These are phyloP conservation scores for Phascolomyces articulosus DNA, from an alignment of 371 early-diverging fungal genomes.

Conservation along the genomic window DNA sequence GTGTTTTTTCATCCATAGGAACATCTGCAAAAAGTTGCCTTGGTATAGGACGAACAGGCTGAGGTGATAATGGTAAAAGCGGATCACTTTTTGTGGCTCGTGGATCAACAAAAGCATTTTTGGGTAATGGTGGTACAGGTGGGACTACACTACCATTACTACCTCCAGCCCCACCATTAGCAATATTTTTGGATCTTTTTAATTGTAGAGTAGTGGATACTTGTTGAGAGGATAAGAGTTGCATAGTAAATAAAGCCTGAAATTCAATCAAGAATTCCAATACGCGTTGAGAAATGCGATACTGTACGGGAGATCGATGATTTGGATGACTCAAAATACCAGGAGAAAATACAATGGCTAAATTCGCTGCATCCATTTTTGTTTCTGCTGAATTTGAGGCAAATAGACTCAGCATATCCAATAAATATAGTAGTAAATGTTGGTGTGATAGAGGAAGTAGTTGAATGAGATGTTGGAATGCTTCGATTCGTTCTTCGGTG, in stretches of 20 bases:
- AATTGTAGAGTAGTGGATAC: neutral
- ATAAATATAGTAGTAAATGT: constrained; percentile 61
- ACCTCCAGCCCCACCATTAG: neutral
- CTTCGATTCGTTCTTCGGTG: constrained; percentile 29
- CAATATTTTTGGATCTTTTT: neutral
- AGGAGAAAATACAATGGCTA: constrained; percentile 66
- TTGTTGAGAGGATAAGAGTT: neutral
- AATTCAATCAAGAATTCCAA: constrained; percentile 59
- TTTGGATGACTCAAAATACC: constrained; percentile 60
- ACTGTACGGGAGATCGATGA: constrained; percentile 58
- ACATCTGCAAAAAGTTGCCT: neutral
- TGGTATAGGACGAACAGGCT: neutral
- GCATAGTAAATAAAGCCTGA: constrained; percentile 43
- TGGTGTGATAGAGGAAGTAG: constrained; percentile 58
- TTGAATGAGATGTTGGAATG: constrained; percentile 56
- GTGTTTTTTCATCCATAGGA: neutral
- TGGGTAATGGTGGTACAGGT: constrained; percentile 3
- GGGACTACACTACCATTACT: neutral
- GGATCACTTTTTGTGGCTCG: constrained; percentile 11
- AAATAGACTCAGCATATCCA: constrained; percentile 62
- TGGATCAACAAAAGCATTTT: neutral
- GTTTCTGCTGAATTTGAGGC: constrained; percentile 50
- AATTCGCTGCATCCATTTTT: constrained; percentile 58
- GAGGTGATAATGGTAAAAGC: constrained; percentile 1
- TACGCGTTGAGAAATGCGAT: constrained; percentile 60